Percentiles rank a stretch among this genome's conserved stretches.
These are phyloP conservation scores for Bothriochloa decipiens DNA, from an alignment of 176 grass and related monocot genomes.

Conservation along the genomic window DNA sequence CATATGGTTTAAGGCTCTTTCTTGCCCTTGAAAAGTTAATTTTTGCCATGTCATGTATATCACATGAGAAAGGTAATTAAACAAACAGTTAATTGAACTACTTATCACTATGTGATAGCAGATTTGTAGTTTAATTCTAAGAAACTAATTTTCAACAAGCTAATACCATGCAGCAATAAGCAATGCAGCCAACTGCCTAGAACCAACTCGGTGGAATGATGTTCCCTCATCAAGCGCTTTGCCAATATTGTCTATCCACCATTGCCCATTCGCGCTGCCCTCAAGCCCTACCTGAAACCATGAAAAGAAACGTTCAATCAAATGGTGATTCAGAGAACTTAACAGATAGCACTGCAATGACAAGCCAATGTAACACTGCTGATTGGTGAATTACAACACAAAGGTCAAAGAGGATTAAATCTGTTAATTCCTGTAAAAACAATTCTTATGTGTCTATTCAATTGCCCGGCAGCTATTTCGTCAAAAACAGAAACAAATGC, in stretches of 20 bases:
- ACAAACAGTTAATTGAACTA: constrained; percentile 19
- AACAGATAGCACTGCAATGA: constrained; percentile 18
- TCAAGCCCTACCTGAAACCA: constrained; percentile 92
- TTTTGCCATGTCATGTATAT: constrained; percentile 44
- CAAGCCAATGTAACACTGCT: background rate
- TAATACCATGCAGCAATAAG: constrained; percentile 91
- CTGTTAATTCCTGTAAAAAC: background rate
- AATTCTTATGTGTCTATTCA: background rate
- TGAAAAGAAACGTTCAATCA: constrained; percentile 27
- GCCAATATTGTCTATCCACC: constrained; percentile 97
- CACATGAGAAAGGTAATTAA: constrained; percentile 35
- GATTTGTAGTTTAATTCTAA: constrained; percentile 31
- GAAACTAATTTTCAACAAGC: constrained; percentile 31
- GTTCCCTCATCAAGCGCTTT: constrained; percentile 85
- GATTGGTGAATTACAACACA: constrained; percentile 6
- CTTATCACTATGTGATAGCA: constrained; percentile 11
- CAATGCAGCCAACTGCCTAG: constrained; percentile 91
- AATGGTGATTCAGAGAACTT: constrained; percentile 18
- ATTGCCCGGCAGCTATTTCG: background rate
- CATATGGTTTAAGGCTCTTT: constrained; percentile 79
- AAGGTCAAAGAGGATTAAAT: constrained; percentile 24
- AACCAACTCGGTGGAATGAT: constrained; percentile 93
- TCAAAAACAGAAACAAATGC: constrained; percentile 6
- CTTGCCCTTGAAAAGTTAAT: constrained; percentile 77
- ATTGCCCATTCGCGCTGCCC: constrained; percentile 93